These are phyloP conservation scores for Aspergillus texensis DNA, from an alignment of 2,329 filamentous ascomycete genomes.

Conservation along the genomic window DNA sequence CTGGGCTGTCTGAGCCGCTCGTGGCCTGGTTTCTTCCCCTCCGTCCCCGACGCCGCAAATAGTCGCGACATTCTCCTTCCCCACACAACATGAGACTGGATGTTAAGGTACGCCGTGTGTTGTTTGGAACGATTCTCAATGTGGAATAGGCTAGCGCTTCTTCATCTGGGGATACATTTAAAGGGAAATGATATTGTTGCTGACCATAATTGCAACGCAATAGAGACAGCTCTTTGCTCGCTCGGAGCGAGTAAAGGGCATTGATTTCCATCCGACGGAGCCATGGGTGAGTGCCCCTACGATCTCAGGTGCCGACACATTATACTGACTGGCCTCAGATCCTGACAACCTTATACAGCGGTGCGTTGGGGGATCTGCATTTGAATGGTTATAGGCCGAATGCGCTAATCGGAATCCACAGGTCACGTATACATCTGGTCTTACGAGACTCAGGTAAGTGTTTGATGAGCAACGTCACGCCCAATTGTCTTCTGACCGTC, in stretches of 20 bases:
- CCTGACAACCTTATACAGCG: conserved; percentile 93
- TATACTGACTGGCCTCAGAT: conserved; percentile 52
- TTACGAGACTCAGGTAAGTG: conserved; percentile 77
- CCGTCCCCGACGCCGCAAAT: conserved; percentile 39
- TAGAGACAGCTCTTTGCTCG: conserved; percentile 82
- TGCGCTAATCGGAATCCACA: conserved; percentile 50
- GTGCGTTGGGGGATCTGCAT: conserved; percentile 53
- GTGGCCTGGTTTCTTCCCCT: conserved; percentile 33
- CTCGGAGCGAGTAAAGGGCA: conserved; percentile 94
- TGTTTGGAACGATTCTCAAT: conserved; percentile 6
- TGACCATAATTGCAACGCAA: conserved; percentile 42
- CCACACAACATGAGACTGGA: conserved; percentile 59
- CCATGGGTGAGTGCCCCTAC: conserved; percentile 71
- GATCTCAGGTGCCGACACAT: neutral
- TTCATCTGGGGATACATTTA: conserved; percentile 5
- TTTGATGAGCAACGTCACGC: conserved; percentile 13
- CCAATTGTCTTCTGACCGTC: conserved; percentile 20
- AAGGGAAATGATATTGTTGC: conserved; percentile 26
- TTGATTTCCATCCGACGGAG: conserved; percentile 96
- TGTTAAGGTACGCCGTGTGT: conserved; percentile 54
- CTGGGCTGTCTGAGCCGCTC: conserved; percentile 39
- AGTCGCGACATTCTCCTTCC: conserved; percentile 32
- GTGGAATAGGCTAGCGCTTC: neutral
- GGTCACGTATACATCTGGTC: conserved; percentile 99
- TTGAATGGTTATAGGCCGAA: conserved; percentile 12